Evolutionary conservation across 495 filamentous ascomycete species (phyloP).

Genomic region (Penicillium simplicissimum): DNA sequence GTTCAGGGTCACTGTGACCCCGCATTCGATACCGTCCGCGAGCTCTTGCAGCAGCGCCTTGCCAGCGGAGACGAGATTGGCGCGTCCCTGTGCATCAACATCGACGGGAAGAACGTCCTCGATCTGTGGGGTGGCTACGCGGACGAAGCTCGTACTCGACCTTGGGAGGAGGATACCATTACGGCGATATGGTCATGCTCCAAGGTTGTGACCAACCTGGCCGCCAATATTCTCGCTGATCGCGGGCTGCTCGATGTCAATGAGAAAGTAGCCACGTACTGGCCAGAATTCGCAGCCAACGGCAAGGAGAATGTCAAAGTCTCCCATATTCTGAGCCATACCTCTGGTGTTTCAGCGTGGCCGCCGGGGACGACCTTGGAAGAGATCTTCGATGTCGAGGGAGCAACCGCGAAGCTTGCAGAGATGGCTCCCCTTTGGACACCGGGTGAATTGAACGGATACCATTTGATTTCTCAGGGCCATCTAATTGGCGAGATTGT

Average conservation of each 20-base stretch:
- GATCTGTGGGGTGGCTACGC: slow-evolving; percentile 50
- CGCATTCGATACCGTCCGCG: slow-evolving; percentile 35
- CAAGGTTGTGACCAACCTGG: slow-evolving; percentile 42
- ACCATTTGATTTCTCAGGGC: slow-evolving; percentile 42
- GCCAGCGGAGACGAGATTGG: slow-evolving; percentile 40
- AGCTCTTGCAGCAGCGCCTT: slow-evolving; percentile 31
- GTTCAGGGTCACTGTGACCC: slow-evolving; percentile 39
- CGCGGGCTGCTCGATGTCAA: slow-evolving; percentile 40
- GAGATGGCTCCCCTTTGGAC: slow-evolving; percentile 46
- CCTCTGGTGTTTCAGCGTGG: slow-evolving; percentile 40
- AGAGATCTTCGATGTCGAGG: slow-evolving; percentile 30
- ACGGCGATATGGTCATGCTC: slow-evolving; percentile 42
- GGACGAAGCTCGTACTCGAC: slow-evolving; percentile 24
- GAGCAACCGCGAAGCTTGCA: slow-evolving; percentile 35
- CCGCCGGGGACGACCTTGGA: slow-evolving; percentile 31
- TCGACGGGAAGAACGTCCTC: slow-evolving; percentile 43
- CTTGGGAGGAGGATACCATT: slow-evolving; percentile 46
- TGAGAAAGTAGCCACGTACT: slow-evolving; percentile 43
- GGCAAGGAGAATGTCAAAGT: slow-evolving; percentile 45
- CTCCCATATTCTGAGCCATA: slow-evolving; percentile 44
- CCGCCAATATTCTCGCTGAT: slow-evolving; percentile 40
- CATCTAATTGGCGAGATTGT: slow-evolving; percentile 44
- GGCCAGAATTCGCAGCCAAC: slow-evolving; percentile 47
- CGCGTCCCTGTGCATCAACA: slow-evolving; percentile 42
- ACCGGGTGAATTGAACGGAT: slow-evolving; percentile 41